Conservation (phyloP, 2,329 filamentous ascomycete species). For the Penicillium sp. region DNA sequence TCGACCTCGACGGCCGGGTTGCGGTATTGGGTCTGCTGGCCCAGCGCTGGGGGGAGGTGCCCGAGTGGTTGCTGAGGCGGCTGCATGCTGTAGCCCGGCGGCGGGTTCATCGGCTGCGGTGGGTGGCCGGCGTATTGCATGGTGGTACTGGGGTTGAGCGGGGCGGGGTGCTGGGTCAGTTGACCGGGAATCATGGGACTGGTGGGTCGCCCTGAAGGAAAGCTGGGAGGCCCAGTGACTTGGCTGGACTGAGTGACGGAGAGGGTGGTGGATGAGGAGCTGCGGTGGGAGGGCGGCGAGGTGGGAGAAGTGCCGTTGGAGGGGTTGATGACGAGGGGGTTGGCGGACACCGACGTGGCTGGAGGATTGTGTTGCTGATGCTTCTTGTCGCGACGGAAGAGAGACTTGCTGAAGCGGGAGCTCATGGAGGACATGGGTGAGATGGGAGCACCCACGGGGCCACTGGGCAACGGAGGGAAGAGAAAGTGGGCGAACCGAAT, state of each 20-base stretch:
- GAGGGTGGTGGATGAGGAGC: conserved; percentile 46
- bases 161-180: conserved; percentile 43
- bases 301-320: conserved; percentile 30
- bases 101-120: conserved; percentile 33
- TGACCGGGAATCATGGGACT: conserved; percentile 48
- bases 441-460: conserved; percentile 12
- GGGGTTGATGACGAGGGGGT: conserved; percentile 30
- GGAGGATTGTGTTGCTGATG: conserved; percentile 17
- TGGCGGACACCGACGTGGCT: conserved; percentile 28
- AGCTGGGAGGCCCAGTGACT: conserved; percentile 55
- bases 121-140: conserved; percentile 41
- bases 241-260: conserved; percentile 37
- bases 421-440: conserved; percentile 46
- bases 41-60: conserved; percentile 23
- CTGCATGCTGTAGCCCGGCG: conserved; percentile 43
- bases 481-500: too few relatives aligned
- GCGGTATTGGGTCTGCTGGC: conserved; percentile 27
- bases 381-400: conserved; percentile 48
- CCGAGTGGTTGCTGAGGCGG: conserved; percentile 19
- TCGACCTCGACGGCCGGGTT: conserved; percentile 63
- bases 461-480: conserved; percentile 9
- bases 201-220: conserved; percentile 50
- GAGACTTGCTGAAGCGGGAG: conserved; percentile 44
- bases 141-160: conserved; percentile 49
- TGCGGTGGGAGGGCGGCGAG: conserved; percentile 36